A percentile compares a stretch with the other conserved stretches of the same genome.
Evolutionary conservation across 805 yeast species (phyloP).

Genomic region (Yarrowia phangngaensis): DNA sequence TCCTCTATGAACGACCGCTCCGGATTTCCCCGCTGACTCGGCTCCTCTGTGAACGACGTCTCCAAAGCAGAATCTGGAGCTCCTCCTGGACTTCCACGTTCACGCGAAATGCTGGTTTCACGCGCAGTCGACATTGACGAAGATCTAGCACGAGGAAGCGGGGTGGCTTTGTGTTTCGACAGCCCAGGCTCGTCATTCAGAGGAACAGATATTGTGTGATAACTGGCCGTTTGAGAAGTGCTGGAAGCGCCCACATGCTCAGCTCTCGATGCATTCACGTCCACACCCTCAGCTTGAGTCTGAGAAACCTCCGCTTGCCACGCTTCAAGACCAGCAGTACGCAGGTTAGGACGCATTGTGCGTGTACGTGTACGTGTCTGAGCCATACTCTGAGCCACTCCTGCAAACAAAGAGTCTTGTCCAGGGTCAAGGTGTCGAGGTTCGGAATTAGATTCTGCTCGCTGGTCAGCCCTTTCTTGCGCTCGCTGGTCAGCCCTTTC

Average conservation of each 20-base stretch:
- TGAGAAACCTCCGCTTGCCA: conserved; percentile 15
- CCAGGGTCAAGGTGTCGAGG: conserved; percentile 5
- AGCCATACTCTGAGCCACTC: background rate
- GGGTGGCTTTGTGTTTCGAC: too few species aligned
- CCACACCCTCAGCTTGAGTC: conserved; percentile 15
- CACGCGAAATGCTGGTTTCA: conserved; percentile 15
- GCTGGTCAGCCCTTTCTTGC: too few species aligned
- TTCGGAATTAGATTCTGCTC: conserved; percentile 6
- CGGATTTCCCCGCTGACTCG: background rate
- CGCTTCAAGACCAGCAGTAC: background rate
- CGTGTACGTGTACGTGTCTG: too few species aligned
- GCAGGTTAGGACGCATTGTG: background rate
- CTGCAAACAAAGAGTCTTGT: conserved; percentile 7
- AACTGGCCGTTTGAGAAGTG: background rate
- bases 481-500: too few species aligned
- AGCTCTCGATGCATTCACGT: too few species aligned
- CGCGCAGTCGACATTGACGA: background rate
- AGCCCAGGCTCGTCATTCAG: conserved; percentile 10
- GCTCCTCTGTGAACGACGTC: conserved; percentile 1
- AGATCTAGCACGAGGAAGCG: conserved; percentile 5
- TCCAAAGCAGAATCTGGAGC: conserved; percentile 22
- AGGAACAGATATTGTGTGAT: conserved; percentile 1
- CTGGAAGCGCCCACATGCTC: too few species aligned
- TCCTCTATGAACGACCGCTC: conserved; percentile 4
- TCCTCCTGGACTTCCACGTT: conserved; percentile 11